Evolutionary conservation across 148 eudicot genomes (phyloP), one percentile per base, ranked within the genome.

Genomic region (Polygonum aviculare): DNA sequence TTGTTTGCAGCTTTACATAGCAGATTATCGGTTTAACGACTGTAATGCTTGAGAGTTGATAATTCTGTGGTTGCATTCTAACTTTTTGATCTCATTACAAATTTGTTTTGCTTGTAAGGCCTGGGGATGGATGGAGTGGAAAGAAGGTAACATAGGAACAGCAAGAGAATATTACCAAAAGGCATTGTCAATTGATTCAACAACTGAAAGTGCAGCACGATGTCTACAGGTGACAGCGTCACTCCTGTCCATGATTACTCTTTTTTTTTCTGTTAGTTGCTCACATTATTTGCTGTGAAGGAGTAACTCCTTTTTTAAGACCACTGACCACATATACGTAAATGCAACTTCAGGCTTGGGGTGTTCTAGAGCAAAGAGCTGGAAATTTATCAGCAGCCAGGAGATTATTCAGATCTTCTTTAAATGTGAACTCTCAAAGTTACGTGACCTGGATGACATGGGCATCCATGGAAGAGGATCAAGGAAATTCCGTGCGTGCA

Each of bases 91-190:
- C 38, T 16, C 44, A 67, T 26, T 26, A 67, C 36, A 5, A 36
- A 15, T 67, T 26, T 78, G 55, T 71, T 33, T 21, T 72, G 33
- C 44, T 78, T 74, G 31, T 26, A 78, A 95, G 99, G 99, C 96
- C 40, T 95, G 99, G 99, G 99, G 99, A 54, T 95, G 99, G 99
- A 95, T 95, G 99, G 99, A 95, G 65, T 95, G 97, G 99, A 95
- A 93, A 70, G 99, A 95, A 89, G 99, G 97, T 45, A 90, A 92
- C 82, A 76, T 89, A 75, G 73, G 84, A 35, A 90, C 84, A 5
- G 97, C 99, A 19, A 85, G 97, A 81, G 93, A 92, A 75, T 75
- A 90, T 35, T 95, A 95, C 83, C 94, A 85, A 78, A 89, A 75
- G 69, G 96, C 94, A 62, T 80, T 95, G 62, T 84, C 94, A 39